A percentile compares a stretch with the other conserved stretches of the same genome.
Conservation (phyloP, 495 filamentous ascomycete species). For the Neurospora intermedia region DNA sequence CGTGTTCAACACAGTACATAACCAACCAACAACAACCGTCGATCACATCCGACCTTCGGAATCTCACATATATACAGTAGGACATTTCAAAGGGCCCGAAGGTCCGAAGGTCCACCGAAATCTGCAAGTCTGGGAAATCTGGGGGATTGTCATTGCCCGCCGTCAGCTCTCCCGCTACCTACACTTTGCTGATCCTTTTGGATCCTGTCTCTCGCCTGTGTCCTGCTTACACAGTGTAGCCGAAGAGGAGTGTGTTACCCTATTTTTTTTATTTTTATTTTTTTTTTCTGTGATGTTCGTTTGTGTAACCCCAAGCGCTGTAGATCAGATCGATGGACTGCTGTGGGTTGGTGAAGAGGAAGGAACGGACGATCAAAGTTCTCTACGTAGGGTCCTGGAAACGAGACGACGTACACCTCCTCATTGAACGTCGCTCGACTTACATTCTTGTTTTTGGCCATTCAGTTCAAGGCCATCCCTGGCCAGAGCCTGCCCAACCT, state of each 20-base stretch:
- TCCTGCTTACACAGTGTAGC: neutral
- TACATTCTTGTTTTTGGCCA: neutral
- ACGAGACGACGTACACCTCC: too few species aligned
- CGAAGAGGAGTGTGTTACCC: neutral
- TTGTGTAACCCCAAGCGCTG: neutral
- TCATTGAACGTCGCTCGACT: too few species aligned
- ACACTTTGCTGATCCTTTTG: neutral
- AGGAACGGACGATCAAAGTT: neutral
- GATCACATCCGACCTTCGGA: neutral
- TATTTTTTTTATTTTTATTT: neutral
- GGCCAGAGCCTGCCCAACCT: too few species aligned
- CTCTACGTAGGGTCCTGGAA: too few species aligned
- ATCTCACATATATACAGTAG: neutral
- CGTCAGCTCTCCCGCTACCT: neutral
- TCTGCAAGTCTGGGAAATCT: neutral
- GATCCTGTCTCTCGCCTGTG: neutral
- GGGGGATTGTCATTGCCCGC: neutral
- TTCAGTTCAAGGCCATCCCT: neutral
- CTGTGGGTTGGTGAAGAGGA: neutral
- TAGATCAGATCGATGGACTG: neutral
- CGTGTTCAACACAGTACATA: too few species aligned
- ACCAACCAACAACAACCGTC: neutral
- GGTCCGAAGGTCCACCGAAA: neutral
- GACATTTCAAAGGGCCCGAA: neutral
- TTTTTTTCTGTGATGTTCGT: neutral